Conservation (phyloP, 2,329 filamentous ascomycete species). For the Fusarium secorum region DNA sequence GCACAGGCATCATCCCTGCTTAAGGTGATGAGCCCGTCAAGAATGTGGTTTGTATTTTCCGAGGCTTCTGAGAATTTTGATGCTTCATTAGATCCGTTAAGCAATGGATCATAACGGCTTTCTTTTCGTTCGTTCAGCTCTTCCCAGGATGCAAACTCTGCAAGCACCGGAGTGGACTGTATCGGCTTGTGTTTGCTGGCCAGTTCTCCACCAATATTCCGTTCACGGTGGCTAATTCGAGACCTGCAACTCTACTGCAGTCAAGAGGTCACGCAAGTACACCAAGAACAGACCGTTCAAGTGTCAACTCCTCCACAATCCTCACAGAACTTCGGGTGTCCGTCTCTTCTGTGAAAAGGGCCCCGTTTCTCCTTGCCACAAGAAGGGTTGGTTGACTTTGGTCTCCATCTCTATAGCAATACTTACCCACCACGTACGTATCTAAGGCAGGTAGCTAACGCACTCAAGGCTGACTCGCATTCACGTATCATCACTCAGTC, state of each 20-base stretch:
- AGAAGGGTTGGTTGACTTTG: neutral
- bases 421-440: neutral
- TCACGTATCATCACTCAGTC: neutral
- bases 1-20: constrained; percentile 25
- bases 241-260: constrained; percentile 1
- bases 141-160: neutral
- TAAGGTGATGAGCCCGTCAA: constrained; percentile 6
- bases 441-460: constrained; percentile 2
- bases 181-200: neutral
- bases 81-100: neutral
- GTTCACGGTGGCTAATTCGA: constrained; percentile 35
- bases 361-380: neutral
- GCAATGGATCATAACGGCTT: neutral
- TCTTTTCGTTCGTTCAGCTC: neutral
- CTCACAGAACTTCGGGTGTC: neutral
- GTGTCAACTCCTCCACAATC: constrained; percentile 1
- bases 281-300: constrained; percentile 13
- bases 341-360: neutral
- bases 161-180: neutral
- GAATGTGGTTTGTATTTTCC: constrained; percentile 10
- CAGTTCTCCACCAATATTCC: constrained; percentile 13
- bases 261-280: constrained; percentile 14
- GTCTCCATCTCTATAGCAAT: constrained; percentile 13
- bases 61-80: neutral
- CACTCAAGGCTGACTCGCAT: constrained; percentile 30